Percentiles rank a stretch among this genome's conserved stretches.
These are phyloP conservation scores for Penicillium arizonense DNA, from an alignment of 495 filamentous ascomycete genomes.

Conservation along the genomic window DNA sequence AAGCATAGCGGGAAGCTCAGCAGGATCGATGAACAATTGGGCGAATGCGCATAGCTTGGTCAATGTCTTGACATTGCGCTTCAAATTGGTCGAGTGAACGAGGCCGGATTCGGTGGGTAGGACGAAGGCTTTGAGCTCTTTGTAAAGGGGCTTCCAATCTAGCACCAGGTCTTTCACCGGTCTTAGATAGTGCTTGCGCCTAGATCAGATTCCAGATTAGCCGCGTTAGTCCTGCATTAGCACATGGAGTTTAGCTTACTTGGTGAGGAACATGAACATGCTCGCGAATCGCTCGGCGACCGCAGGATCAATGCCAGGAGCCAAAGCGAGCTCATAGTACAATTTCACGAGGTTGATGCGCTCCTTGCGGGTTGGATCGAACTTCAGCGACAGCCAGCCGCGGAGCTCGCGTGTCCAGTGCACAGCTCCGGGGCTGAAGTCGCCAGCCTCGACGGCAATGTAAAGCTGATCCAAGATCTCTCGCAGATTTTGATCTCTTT, in stretches of 20 bases:
- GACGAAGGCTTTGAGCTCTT: slow-evolving; percentile 85
- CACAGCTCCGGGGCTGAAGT: slow-evolving; percentile 88
- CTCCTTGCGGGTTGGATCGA: slow-evolving; percentile 82
- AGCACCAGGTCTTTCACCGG: slow-evolving; percentile 83
- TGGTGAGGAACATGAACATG: slow-evolving; percentile 93
- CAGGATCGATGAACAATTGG: slow-evolving; percentile 88
- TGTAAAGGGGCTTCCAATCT: slow-evolving; percentile 91
- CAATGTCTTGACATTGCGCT: slow-evolving; percentile 70
- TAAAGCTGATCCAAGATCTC: slow-evolving; percentile 93
- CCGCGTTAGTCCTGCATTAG: not conserved
- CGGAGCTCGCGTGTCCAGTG: slow-evolving; percentile 97
- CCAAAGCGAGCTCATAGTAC: slow-evolving; percentile 91
- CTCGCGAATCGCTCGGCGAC: slow-evolving; percentile 89
- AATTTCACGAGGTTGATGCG: slow-evolving; percentile 81
- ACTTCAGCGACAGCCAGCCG: slow-evolving; percentile 94
- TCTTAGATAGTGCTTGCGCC: slow-evolving; percentile 92
- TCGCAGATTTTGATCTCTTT: slow-evolving; percentile 69
- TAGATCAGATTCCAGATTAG: slow-evolving; percentile 37
- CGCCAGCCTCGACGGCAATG: slow-evolving; percentile 83
- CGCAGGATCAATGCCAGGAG: slow-evolving; percentile 79
- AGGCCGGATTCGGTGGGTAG: slow-evolving; percentile 76
- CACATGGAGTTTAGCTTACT: slow-evolving; percentile 53
- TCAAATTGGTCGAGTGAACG: slow-evolving; percentile 60
- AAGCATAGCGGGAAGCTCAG: slow-evolving; percentile 81
- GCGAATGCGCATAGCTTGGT: slow-evolving; percentile 86